phyloP scores from a whole-genome alignment of 108 stramenopile species.

The Nannochloropsis granulata region DNA sequence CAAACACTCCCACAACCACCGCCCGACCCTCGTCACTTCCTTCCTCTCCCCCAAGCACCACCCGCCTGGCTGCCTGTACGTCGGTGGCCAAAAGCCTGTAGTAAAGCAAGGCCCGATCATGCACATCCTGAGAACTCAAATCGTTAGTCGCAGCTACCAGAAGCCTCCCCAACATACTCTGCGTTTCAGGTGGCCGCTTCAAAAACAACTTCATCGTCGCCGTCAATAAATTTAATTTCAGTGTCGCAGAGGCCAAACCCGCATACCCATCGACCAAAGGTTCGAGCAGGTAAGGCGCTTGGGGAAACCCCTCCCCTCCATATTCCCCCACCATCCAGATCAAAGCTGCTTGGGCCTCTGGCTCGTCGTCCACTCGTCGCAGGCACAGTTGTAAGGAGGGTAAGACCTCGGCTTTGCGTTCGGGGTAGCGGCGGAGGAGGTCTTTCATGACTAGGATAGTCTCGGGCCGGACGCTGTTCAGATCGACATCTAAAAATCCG shows the following conservation, averaged over 20 bases:
- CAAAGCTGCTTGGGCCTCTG: conserved; percentile 65
- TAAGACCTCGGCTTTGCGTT: conserved; percentile 50
- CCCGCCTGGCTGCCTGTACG: conserved; percentile 49
- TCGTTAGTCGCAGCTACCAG: conserved; percentile 77
- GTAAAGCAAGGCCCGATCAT: conserved; percentile 93
- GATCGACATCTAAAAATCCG: conserved; percentile 66
- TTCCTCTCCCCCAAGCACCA: conserved; percentile 46
- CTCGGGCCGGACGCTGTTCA: conserved; percentile 62
- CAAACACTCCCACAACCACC: conserved; percentile 38
- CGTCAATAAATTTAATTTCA: conserved; percentile 75
- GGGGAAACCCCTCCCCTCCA: conserved; percentile 60
- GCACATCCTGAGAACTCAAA: conserved; percentile 73
- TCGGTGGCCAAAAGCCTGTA: conserved; percentile 75
- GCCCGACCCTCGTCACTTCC: conserved; percentile 33
- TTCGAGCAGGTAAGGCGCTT: conserved; percentile 95
- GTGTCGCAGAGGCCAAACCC: conserved; percentile 27
- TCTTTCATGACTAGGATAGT: conserved; percentile 60
- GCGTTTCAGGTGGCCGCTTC: conserved; percentile 87
- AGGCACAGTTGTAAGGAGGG: conserved; percentile 64
- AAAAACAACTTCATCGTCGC: conserved; percentile 89
- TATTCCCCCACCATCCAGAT: conserved; percentile 94
- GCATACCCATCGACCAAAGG: conserved; percentile 43
- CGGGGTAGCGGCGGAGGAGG: conserved; percentile 64
- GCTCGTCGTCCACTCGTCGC: conserved; percentile 43
- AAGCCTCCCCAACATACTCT: conserved; percentile 82